Conservation (phyloP, 257 asterid genomes). For the Gentiana macrophylla region DNA sequence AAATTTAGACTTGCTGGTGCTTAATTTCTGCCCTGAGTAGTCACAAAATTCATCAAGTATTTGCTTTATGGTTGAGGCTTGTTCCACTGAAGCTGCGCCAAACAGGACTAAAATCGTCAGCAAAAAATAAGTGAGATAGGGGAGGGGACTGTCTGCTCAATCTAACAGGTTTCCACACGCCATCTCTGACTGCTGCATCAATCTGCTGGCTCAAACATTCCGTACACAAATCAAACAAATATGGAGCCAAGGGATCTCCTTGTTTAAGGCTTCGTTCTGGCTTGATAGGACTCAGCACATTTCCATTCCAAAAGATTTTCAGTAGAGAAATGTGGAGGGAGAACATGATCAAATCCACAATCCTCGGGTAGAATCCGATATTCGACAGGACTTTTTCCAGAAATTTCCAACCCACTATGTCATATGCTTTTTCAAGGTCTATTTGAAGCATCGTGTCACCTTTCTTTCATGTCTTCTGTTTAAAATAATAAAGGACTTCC, state of each 20-base stretch:
- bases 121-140: not conserved
- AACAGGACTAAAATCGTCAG: not conserved
- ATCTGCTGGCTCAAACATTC: not conserved
- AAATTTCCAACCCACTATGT: not conserved
- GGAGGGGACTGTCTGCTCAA: not conserved
- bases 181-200: not conserved
- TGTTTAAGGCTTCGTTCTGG: not conserved
- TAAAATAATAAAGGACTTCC: not conserved
- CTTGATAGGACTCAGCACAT: not conserved
- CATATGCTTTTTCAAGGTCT: not conserved
- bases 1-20: not conserved
- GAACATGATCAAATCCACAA: not conserved
- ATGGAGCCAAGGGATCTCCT: not conserved
- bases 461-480: not conserved
- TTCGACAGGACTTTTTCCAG: not conserved
- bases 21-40: not conserved
- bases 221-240: not conserved
- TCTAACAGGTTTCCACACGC: not conserved
- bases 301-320: not conserved
- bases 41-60: not conserved
- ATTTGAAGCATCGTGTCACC: not conserved
- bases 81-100: not conserved
- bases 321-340: not conserved
- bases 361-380: not conserved
- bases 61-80: not conserved